Conservation (phyloP, 139 green algal genomes). For the Zygnema cylindricum region DNA sequence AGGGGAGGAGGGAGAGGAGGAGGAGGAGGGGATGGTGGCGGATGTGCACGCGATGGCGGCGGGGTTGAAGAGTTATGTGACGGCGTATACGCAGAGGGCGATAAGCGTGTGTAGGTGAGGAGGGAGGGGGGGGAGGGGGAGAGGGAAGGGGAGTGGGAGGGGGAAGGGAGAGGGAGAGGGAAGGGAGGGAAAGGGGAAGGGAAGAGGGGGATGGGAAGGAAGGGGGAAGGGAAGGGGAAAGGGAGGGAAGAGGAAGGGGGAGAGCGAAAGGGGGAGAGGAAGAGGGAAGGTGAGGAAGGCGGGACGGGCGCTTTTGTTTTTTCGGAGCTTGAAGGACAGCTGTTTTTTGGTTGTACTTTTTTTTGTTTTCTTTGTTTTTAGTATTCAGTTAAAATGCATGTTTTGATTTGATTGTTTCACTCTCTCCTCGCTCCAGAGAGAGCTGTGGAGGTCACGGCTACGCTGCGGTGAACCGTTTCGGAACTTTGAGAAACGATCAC, state of each 20-base stretch:
- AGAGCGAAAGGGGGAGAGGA: background rate
- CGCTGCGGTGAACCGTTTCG: constrained; percentile 59
- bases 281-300: background rate
- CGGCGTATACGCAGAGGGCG: constrained; percentile 47
- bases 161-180: background rate
- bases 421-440: constrained; percentile 35
- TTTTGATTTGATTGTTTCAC: background rate
- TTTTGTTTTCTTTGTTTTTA: background rate
- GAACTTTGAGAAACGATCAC: constrained; percentile 57
- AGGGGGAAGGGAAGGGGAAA: background rate
- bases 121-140: background rate
- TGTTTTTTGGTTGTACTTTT: background rate
- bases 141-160: background rate
- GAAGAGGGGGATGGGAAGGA: background rate
- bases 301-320: background rate
- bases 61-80: constrained; percentile 58
- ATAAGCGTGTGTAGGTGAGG: constrained; percentile 45
- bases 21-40: constrained; percentile 44
- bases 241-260: background rate
- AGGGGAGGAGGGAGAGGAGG: constrained; percentile 50
- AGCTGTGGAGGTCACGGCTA: constrained; percentile 59
- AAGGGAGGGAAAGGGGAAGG: background rate
- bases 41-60: constrained; percentile 58
- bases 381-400: background rate
- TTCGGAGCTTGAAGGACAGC: background rate